Percentiles rank a stretch among this genome's conserved stretches.
Conservation (phyloP, 2,329 filamentous ascomycete species). For the Hortaea werneckii region DNA sequence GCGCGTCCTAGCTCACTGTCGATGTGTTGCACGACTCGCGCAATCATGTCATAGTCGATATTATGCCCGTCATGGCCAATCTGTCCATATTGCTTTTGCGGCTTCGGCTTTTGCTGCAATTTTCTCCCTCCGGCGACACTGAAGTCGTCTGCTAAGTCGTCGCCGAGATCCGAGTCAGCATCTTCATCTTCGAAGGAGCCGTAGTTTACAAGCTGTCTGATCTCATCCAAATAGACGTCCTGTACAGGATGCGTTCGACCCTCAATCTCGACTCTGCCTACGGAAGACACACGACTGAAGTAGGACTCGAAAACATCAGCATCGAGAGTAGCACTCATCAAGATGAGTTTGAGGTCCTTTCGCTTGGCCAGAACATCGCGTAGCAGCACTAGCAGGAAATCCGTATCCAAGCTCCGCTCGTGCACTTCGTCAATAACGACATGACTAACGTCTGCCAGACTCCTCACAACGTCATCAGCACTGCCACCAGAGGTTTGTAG, state of each 20-base stretch:
- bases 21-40: conserved; percentile 69
- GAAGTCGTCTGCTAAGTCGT: conserved; percentile 32
- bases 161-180: conserved; percentile 30
- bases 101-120: neutral
- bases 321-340: conserved; percentile 96
- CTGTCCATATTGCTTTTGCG: neutral
- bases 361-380: conserved; percentile 67
- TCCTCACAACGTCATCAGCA: conserved; percentile 67
- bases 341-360: conserved; percentile 73
- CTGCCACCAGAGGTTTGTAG: conserved; percentile 82
- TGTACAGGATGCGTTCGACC: conserved; percentile 84
- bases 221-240: conserved; percentile 83
- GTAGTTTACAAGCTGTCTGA: conserved; percentile 71
- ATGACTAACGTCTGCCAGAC: conserved; percentile 83
- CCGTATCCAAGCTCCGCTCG: conserved; percentile 86
- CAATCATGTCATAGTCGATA: conserved; percentile 85
- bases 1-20: conserved; percentile 64
- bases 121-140: conserved; percentile 24
- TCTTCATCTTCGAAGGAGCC: conserved; percentile 26
- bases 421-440: conserved; percentile 95
- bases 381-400: conserved; percentile 82
- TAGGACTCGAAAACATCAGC: conserved; percentile 76
- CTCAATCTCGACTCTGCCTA: conserved; percentile 76
- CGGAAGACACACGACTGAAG: conserved; percentile 48
- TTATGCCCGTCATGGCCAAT: conserved; percentile 1